Percentiles rank a stretch among this genome's conserved stretches.
Evolutionary conservation across 768 basidiomycete species (phyloP).

Genomic region (Suillus decipiens): DNA sequence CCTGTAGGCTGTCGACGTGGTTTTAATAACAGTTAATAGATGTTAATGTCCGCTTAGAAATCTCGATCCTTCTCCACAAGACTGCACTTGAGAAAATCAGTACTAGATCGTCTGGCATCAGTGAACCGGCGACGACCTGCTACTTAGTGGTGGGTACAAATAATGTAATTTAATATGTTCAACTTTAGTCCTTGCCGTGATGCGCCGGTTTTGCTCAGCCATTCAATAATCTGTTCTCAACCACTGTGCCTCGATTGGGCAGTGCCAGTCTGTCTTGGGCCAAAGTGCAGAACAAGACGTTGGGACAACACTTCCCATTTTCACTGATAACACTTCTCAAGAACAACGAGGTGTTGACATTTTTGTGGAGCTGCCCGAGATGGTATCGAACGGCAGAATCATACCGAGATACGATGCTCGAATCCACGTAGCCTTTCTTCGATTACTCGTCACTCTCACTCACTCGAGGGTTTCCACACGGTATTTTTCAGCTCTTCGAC

Average conservation of each 20-base stretch:
- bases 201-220: not conserved
- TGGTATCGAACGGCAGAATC: conserved; percentile 4
- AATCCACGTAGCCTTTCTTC: not conserved
- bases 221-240: not conserved
- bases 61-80: not conserved
- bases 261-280: not conserved
- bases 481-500: not conserved
- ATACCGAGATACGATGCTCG: not conserved
- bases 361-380: not conserved
- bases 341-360: not conserved
- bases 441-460: not conserved
- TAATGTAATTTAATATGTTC: not conserved
- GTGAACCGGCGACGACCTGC: not conserved
- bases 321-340: not conserved
- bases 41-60: conserved; percentile 6
- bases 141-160: not conserved
- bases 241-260: not conserved
- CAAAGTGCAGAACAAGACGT: not conserved
- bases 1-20: not conserved
- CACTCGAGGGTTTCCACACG: not conserved
- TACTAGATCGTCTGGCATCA: not conserved
- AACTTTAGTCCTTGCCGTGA: not conserved
- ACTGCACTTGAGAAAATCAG: not conserved
- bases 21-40: conserved; percentile 1
- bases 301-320: not conserved